phyloP scores from a whole-genome alignment of 305 asterid species.

The Rubia peregrina region DNA sequence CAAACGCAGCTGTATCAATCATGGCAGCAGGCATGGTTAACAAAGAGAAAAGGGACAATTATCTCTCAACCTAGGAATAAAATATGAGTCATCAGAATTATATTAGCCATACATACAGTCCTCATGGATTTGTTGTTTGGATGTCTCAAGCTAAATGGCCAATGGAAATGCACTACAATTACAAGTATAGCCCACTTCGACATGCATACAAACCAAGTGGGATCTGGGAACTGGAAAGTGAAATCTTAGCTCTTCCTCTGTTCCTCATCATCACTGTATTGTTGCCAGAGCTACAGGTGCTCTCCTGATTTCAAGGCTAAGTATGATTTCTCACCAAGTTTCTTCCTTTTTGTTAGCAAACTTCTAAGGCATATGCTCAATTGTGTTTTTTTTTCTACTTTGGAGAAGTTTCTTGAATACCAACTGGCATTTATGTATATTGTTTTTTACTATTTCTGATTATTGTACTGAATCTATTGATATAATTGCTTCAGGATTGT shows the following conservation, averaged over 20 bases:
- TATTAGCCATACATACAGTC: background rate
- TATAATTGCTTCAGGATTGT: background rate
- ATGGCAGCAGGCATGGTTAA: background rate
- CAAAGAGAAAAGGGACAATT: slow-evolving; percentile 7
- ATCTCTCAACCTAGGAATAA: background rate
- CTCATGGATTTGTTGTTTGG: background rate
- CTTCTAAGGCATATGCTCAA: background rate
- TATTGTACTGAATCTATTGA: background rate
- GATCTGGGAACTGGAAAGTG: slow-evolving; percentile 10
- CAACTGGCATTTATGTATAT: no score
- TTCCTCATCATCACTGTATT: background rate
- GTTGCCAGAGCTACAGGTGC: background rate
- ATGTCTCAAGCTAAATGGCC: background rate
- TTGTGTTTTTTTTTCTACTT: background rate
- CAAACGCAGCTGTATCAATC: background rate
- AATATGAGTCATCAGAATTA: background rate
- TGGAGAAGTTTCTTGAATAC: slow-evolving; percentile 1
- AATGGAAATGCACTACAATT: background rate
- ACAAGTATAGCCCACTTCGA: background rate
- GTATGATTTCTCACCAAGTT: slow-evolving; percentile 2
- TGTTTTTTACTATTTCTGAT: background rate
- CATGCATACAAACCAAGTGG: slow-evolving; percentile 9
- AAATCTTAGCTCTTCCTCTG: slow-evolving; percentile 12
- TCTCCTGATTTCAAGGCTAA: background rate
- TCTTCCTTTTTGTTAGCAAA: background rate